A percentile compares a stretch with the other conserved stretches of the same genome.
Conservation (phyloP, 2,329 filamentous ascomycete species). For the Penicillium rolfsii region DNA sequence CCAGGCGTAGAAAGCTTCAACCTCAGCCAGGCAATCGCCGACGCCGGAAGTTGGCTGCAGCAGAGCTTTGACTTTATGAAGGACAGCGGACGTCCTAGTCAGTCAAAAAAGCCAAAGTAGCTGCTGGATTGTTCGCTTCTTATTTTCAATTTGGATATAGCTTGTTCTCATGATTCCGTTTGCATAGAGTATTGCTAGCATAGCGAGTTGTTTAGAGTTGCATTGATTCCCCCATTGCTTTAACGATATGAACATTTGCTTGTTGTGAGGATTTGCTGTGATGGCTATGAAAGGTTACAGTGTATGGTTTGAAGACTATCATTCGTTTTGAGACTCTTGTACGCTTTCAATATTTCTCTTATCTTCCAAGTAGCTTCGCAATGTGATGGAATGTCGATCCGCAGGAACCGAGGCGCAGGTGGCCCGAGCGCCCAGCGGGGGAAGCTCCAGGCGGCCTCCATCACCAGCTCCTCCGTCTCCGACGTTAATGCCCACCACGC, state of each 20-base stretch:
- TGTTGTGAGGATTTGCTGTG: neutral
- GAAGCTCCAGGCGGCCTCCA: conserved; percentile 10
- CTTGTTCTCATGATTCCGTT: conserved; percentile 1
- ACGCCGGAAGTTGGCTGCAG: conserved; percentile 51
- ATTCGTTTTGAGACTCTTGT: neutral
- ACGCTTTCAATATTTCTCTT: neutral
- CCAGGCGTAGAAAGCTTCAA: conserved; percentile 44
- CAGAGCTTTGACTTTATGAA: conserved; percentile 49
- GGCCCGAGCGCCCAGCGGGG: conserved; percentile 17
- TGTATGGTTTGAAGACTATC: neutral
- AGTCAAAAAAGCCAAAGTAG: conserved; percentile 16
- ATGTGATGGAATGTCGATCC: neutral
- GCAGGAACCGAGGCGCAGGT: conserved; percentile 12
- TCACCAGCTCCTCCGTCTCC: conserved; percentile 25
- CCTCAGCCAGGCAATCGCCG: conserved; percentile 49
- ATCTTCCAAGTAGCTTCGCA: neutral
- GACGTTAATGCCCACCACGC: conserved; percentile 20
- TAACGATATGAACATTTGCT: conserved; percentile 3
- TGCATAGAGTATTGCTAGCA: neutral
- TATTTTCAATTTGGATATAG: conserved; percentile 23
- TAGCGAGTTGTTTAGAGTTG: conserved; percentile 2
- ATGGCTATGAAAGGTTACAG: neutral
- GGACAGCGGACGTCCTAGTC: conserved; percentile 32
- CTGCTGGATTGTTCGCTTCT: conserved; percentile 14
- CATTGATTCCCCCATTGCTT: conserved; percentile 7